Conservation (phyloP, 257 asterid species). For the Plantago elongata region DNA sequence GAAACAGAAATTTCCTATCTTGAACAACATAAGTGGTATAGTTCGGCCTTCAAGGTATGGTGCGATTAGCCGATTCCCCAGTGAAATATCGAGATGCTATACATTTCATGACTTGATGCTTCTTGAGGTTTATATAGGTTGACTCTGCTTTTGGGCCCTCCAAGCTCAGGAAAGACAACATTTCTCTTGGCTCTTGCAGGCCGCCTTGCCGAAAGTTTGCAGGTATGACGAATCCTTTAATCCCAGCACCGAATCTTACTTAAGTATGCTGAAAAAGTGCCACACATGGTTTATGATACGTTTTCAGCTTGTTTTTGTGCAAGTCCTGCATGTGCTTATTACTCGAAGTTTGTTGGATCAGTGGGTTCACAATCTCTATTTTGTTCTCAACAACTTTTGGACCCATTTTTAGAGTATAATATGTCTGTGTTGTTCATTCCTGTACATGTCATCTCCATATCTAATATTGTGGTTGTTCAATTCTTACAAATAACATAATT, state of each 20-base stretch:
- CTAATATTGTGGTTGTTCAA: constrained; percentile 14
- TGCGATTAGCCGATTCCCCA: neutral
- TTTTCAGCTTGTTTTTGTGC: too few relatives aligned
- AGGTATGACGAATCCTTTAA: constrained; percentile 32
- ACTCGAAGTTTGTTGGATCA: too few relatives aligned
- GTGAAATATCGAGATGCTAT: neutral
- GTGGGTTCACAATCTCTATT: too few relatives aligned
- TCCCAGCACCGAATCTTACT: too few relatives aligned
- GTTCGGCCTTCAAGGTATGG: constrained; percentile 58
- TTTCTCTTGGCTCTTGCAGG: constrained; percentile 82
- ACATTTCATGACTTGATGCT: constrained; percentile 16
- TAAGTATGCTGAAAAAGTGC: too few relatives aligned
- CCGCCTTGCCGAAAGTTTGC: constrained; percentile 49
- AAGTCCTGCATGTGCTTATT: too few relatives aligned
- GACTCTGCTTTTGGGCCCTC: constrained; percentile 82
- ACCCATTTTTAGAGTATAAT: neutral
- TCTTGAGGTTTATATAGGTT: constrained; percentile 34
- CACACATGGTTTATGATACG: too few relatives aligned
- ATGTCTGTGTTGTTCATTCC: constrained; percentile 6
- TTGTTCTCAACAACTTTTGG: neutral
- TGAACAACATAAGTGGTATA: constrained; percentile 55
- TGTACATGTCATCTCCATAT: neutral
- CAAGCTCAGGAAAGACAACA: constrained; percentile 85
- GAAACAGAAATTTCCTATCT: constrained; percentile 43
- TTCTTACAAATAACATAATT: constrained; percentile 32